Base-by-base conservation (phyloP, 1,139 yeast species). In the Saccharomyces hybrid region DNA sequence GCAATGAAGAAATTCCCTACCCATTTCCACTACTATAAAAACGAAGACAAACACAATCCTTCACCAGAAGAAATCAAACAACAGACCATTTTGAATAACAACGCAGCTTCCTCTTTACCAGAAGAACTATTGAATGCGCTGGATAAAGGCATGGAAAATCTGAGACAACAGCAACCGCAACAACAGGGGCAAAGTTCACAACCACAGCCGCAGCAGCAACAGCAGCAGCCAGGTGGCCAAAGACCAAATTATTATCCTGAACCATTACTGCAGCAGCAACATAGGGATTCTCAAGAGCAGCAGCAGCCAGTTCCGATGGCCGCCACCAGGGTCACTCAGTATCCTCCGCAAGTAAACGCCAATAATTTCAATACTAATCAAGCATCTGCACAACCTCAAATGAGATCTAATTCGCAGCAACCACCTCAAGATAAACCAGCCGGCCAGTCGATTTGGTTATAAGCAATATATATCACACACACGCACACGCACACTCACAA, bases 221-320 rank as follows among this genome's bases (percentile, higher is more conserved):
- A 79, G 65, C 76, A 78, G 51, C 69, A 67, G 64, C 79, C 74
- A 59, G 73, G 69, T 16, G 51, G 44, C 1, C 51, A 50, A 44
- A 16, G 46, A 25, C 44, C 51, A 20, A 34, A 34, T 42, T 52
- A 72, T 62, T 51, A 67, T 60, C 51, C 71, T 63, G 59, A 56
- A 48, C 63, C 61, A 13, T 49, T 56, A 20, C 56, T 57, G 48
- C 64, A 61, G 42, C 63, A 59, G 50, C 63, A 60, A 25, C 58
- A 57, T 48, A 57, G 57, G 56, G 61, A 61, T 52, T 61, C 56
- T 28, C 59, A 57, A 27, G 58, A 53, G 49, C 54, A 52, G 23
- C 62, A 59, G 44, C 59, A 56, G 23, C 56, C 50, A 31, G 55
- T 47, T 14, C 61, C 56, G 31, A 56, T 55, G 41, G 57, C 50